Conservation (phyloP, 2,329 filamentous ascomycete genomes). For the Diaporthe nobilis region DNA sequence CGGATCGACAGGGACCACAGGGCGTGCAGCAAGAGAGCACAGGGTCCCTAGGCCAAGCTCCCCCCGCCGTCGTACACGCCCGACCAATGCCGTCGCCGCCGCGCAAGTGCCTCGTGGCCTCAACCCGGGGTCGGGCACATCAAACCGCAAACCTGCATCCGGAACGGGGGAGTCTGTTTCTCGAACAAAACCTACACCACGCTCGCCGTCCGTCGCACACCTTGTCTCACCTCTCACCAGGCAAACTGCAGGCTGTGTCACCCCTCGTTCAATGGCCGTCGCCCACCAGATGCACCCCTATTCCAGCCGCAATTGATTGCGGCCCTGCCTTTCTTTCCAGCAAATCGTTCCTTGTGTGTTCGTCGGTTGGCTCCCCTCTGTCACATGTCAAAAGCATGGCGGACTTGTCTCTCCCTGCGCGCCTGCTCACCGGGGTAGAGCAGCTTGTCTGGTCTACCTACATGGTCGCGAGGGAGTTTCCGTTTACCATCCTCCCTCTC, state of each 20-base stretch:
- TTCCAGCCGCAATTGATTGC: slow-evolving; percentile 31
- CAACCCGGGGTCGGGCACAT: slow-evolving; percentile 1
- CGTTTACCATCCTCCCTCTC: slow-evolving; percentile 56
- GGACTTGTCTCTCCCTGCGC: slow-evolving; percentile 21
- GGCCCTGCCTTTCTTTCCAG: not conserved
- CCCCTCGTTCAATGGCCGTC: slow-evolving; percentile 2
- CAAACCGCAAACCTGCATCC: not conserved
- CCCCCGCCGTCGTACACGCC: not conserved
- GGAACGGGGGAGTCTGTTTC: not conserved
- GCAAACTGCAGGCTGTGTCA: slow-evolving; percentile 2
- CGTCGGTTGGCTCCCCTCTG: slow-evolving; percentile 20
- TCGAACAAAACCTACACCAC: not conserved
- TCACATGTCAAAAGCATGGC: slow-evolving; percentile 39
- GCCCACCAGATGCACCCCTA: slow-evolving; percentile 9
- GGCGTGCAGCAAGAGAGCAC: not conserved
- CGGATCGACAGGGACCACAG: slow-evolving; percentile 23
- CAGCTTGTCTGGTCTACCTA: slow-evolving; percentile 54
- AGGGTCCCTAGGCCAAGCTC: not conserved
- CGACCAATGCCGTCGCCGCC: slow-evolving; percentile 8
- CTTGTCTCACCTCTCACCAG: not conserved
- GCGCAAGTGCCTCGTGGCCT: slow-evolving; percentile 37
- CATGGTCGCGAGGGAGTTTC: slow-evolving; percentile 55
- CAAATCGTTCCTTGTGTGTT: not conserved
- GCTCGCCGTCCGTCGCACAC: slow-evolving; percentile 11
- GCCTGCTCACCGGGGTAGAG: slow-evolving; percentile 50